Evolutionary conservation across 805 yeast genomes (phyloP).

Genomic region (Cyberlindnera veronae): DNA sequence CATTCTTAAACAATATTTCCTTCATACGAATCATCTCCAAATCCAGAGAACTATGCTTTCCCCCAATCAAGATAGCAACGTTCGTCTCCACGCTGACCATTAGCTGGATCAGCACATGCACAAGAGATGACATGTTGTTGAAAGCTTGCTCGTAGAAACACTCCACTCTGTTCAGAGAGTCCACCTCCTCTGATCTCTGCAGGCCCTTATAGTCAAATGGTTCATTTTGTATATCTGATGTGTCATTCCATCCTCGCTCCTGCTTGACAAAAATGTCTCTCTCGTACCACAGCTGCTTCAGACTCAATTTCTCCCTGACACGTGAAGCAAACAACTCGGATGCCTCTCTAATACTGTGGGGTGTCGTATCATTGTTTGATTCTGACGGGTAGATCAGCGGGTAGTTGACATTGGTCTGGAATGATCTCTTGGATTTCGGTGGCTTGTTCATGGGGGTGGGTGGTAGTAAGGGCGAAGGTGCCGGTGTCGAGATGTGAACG

Average conservation of each 20-base stretch:
- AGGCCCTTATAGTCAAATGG: constrained; percentile 31
- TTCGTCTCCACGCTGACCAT: constrained; percentile 35
- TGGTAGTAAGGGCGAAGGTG: constrained; percentile 68
- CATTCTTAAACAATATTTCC: constrained; percentile 58
- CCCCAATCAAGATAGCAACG: constrained; percentile 17
- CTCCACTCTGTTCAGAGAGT: constrained; percentile 54
- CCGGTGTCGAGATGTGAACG: constrained; percentile 80
- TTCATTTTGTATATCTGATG: constrained; percentile 12
- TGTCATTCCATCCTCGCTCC: constrained; percentile 58
- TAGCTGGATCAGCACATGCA: constrained; percentile 59
- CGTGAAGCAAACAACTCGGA: constrained; percentile 59
- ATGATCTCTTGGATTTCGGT: constrained; percentile 46
- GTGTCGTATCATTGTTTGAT: constrained; percentile 39
- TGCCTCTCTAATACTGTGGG: constrained; percentile 79
- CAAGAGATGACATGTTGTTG: constrained; percentile 57
- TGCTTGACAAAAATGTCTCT: constrained; percentile 66
- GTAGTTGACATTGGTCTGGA: constrained; percentile 62
- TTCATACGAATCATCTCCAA: constrained; percentile 44
- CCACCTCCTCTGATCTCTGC: constrained; percentile 29
- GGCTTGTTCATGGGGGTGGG: constrained; percentile 40
- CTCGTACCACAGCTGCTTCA: constrained; percentile 68
- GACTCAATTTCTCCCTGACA: constrained; percentile 62
- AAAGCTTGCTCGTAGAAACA: constrained; percentile 50
- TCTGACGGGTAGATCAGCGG: constrained; percentile 63
- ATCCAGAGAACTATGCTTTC: constrained; percentile 13